Percentiles rank a stretch among this genome's conserved stretches.
Evolutionary conservation across 257 asterid genomes (phyloP).

Genomic region (Leptodermis oblonga): DNA sequence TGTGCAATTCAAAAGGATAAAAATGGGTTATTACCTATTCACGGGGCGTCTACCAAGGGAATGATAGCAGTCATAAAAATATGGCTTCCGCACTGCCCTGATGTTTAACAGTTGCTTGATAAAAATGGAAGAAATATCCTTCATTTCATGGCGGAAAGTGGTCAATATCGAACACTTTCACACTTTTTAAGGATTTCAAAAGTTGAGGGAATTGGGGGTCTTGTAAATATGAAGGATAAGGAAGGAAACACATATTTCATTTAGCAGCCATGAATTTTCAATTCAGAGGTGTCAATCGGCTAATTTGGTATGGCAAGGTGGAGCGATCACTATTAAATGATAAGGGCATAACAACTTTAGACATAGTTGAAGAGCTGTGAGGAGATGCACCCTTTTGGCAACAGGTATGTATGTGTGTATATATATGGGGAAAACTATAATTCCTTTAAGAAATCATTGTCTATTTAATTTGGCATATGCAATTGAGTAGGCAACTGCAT

Average conservation of each 20-base stretch:
- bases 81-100: background rate
- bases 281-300: background rate
- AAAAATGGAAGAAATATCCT: background rate
- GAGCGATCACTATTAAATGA: background rate
- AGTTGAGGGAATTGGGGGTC: background rate
- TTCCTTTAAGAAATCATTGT: too few species aligned
- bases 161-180: too few species aligned
- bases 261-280: background rate
- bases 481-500: too few species aligned
- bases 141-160: background rate
- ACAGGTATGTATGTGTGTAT: background rate
- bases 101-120: background rate
- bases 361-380: background rate
- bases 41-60: conserved; percentile 1
- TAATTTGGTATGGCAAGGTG: background rate
- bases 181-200: background rate
- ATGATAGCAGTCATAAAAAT: background rate
- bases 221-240: background rate
- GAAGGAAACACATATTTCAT: background rate
- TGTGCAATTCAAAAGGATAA: too few species aligned
- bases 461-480: too few species aligned
- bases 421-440: too few species aligned
- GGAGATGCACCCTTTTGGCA: background rate
- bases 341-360: background rate
- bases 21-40: background rate